Evolutionary conservation across 768 basidiomycete species (phyloP).

Genomic region (Hemileccinum rubropunctum): DNA sequence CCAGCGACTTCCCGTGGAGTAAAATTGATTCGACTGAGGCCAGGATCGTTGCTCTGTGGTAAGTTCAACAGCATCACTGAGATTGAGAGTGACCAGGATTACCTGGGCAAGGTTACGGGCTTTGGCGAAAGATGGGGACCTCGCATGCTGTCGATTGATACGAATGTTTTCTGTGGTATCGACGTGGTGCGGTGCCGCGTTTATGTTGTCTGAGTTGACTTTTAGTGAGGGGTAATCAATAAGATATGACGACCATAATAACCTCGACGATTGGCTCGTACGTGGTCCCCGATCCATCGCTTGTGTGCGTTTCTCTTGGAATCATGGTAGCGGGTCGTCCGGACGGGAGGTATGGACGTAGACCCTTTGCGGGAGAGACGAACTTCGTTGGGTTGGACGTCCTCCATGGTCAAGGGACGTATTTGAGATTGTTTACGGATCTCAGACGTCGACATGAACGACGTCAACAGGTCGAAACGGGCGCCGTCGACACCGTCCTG

Average conservation of each 20-base stretch:
- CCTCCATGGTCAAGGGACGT: constrained; percentile 27
- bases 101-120: constrained; percentile 9
- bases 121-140: background rate
- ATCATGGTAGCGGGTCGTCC: background rate
- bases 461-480: constrained; percentile 15
- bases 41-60: constrained; percentile 10
- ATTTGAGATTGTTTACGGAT: constrained; percentile 24
- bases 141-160: background rate
- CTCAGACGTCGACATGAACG: constrained; percentile 3
- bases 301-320: constrained; percentile 1
- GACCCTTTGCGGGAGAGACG: constrained; percentile 35
- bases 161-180: background rate
- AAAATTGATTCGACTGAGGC: constrained; percentile 5
- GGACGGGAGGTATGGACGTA: constrained; percentile 28
- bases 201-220: constrained; percentile 2
- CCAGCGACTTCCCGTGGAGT: background rate
- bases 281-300: constrained; percentile 9
- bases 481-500: constrained; percentile 2
- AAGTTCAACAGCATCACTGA: constrained; percentile 2
- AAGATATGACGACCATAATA: background rate
- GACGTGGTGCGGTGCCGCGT: background rate
- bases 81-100: background rate
- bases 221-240: background rate
- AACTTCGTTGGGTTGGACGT: constrained; percentile 39
- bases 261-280: constrained; percentile 8